phyloP scores from a whole-genome alignment of 345 rosid genomes.

The Citrus unshiu region DNA sequence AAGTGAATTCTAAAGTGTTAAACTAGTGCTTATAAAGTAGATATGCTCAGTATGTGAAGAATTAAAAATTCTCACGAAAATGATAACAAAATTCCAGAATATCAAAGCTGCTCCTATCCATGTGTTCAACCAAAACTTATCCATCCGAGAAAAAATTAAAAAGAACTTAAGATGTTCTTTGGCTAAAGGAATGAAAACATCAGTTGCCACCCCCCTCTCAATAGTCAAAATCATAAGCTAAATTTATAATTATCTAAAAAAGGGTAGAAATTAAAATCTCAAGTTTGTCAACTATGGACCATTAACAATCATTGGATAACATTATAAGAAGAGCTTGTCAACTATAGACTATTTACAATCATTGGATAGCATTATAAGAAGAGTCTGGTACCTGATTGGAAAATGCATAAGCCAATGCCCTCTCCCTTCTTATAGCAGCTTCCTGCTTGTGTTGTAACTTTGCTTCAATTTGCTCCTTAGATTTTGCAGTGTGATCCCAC shows the following conservation, averaged over 20 bases:
- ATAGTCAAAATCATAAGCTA: not conserved
- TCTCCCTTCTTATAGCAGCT: constrained; percentile 87
- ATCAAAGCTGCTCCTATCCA: not conserved
- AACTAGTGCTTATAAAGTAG: not conserved
- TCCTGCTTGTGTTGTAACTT: constrained; percentile 54
- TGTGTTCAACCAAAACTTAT: not conserved
- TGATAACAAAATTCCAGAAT: not conserved
- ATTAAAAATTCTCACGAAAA: not conserved
- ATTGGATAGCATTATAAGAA: not conserved
- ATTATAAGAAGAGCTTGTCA: not conserved
- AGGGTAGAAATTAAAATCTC: not conserved
- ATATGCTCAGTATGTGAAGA: not conserved
- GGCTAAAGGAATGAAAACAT: not conserved
- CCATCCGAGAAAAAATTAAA: not conserved
- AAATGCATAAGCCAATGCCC: constrained; percentile 81
- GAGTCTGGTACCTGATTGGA: constrained; percentile 68
- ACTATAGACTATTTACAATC: not conserved
- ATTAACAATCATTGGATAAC: not conserved
- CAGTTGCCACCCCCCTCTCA: not conserved
- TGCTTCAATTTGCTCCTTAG: constrained; percentile 71
- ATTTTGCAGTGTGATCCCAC: constrained; percentile 66
- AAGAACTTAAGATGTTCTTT: not conserved
- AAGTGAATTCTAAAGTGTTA: not conserved
- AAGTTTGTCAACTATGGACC: not conserved
- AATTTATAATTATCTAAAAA: not conserved